Percentiles rank a stretch among this genome's conserved stretches.
Evolutionary conservation across 208 protist species (phyloP).

Genomic region (Leptomonas seymouri): DNA sequence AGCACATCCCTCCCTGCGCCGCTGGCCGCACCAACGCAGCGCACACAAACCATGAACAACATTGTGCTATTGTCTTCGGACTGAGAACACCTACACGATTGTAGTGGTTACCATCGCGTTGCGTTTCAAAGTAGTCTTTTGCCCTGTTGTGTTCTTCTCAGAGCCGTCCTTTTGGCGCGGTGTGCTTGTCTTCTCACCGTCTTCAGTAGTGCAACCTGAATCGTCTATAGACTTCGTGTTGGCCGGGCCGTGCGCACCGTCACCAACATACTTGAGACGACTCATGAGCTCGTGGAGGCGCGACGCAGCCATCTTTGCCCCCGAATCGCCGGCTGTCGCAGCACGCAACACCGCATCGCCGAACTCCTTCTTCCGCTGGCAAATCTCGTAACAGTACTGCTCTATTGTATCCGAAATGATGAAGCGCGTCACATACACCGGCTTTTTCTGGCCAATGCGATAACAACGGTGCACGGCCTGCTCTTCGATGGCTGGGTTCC

Average conservation of each 20-base stretch:
- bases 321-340: slow-evolving; percentile 69
- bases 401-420: slow-evolving; percentile 95
- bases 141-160: neutral
- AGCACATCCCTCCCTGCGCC: too few species aligned
- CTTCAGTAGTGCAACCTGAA: neutral
- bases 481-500: slow-evolving; percentile 96
- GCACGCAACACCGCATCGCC: slow-evolving; percentile 85
- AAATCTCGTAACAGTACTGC: slow-evolving; percentile 94
- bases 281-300: slow-evolving; percentile 83
- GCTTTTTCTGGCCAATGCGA: slow-evolving; percentile 94
- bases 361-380: slow-evolving; percentile 93
- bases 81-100: neutral
- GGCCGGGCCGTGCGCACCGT: slow-evolving; percentile 14
- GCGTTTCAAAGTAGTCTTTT: neutral
- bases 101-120: neutral
- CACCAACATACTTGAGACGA: slow-evolving; percentile 71
- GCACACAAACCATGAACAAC: too few species aligned
- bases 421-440: slow-evolving; percentile 91
- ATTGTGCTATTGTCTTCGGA: too few species aligned
- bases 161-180: neutral
- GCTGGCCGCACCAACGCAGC: too few species aligned
- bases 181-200: neutral
- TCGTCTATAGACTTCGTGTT: neutral
- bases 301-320: slow-evolving; percentile 67
- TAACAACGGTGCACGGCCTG: slow-evolving; percentile 96